Evolutionary conservation across 305 asterid genomes (phyloP).

Genomic region (Fraxinus dipetala): DNA sequence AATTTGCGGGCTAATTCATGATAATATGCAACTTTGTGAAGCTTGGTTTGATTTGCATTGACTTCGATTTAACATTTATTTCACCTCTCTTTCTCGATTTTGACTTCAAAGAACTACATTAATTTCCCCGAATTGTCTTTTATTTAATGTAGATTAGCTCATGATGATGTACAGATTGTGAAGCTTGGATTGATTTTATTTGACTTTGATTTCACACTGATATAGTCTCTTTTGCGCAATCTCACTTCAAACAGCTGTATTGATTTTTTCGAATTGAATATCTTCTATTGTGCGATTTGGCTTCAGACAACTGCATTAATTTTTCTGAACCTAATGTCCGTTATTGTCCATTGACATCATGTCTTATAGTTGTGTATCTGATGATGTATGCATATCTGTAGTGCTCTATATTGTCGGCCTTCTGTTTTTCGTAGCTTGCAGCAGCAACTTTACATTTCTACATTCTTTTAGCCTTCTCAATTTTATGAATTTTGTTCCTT

Average conservation of each 20-base stretch:
- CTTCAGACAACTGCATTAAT: constrained; percentile 20
- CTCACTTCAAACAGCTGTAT: constrained; percentile 17
- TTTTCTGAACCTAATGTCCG: background rate
- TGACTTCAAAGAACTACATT: background rate
- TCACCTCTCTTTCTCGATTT: background rate
- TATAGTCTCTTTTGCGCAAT: background rate
- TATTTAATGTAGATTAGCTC: background rate
- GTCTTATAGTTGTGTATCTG: constrained; percentile 9
- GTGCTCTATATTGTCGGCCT: constrained; percentile 19
- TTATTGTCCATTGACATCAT: background rate
- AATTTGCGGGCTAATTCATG: background rate
- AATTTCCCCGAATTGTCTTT: background rate
- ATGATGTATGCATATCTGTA: constrained; percentile 20
- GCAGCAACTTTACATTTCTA: background rate
- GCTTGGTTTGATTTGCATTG: background rate
- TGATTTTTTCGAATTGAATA: constrained; percentile 9
- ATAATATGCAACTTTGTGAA: constrained; percentile 13
- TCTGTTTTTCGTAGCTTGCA: constrained; percentile 10
- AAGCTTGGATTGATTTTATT: background rate
- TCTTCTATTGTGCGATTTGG: background rate
- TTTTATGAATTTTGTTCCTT: constrained; percentile 9
- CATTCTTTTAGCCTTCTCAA: background rate
- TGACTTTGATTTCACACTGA: constrained; percentile 17
- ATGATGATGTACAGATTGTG: background rate
- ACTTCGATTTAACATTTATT: constrained; percentile 15